These are phyloP conservation scores for Taiozyma sp. DNA, from an alignment of 1,139 yeast genomes.

Conservation along the genomic window DNA sequence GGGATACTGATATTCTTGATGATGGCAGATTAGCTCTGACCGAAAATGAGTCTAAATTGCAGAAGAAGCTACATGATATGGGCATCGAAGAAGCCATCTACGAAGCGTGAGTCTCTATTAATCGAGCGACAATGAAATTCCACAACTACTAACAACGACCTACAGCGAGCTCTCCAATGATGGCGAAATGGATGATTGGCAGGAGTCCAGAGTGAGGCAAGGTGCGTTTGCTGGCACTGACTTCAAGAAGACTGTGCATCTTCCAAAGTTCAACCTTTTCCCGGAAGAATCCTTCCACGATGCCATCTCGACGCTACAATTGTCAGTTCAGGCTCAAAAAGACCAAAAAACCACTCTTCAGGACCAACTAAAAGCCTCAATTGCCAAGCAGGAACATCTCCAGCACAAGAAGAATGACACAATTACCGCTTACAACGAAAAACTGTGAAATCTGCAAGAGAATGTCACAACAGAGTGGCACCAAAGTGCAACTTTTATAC, in stretches of 20 bases:
- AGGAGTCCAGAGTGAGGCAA: constrained; percentile 12
- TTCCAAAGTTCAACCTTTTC: constrained; percentile 8
- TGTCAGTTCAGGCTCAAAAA: not conserved
- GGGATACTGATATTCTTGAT: constrained; percentile 26
- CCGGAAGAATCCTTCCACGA: constrained; percentile 2
- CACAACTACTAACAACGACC: constrained; percentile 25
- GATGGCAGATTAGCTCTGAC: constrained; percentile 33
- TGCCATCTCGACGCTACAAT: not conserved
- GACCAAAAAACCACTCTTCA: not conserved
- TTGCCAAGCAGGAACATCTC: not conserved
- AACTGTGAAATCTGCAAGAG: too few relatives aligned
- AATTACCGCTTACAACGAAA: not conserved
- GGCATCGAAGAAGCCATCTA: constrained; percentile 37
- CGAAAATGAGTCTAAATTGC: constrained; percentile 21
- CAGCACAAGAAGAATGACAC: not conserved
- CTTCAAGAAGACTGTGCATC: not conserved
- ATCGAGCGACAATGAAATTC: constrained; percentile 17
- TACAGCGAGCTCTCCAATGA: constrained; percentile 26
- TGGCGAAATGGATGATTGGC: constrained; percentile 25
- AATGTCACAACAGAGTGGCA: too few relatives aligned
- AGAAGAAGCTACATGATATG: constrained; percentile 24
- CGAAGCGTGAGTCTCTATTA: constrained; percentile 26
- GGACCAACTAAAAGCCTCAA: not conserved
- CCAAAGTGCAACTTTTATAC: too few relatives aligned
- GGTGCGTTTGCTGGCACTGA: constrained; percentile 4